These are phyloP conservation scores for Trichomonas tenax DNA, from an alignment of 208 protist genomes.

Conservation along the genomic window DNA sequence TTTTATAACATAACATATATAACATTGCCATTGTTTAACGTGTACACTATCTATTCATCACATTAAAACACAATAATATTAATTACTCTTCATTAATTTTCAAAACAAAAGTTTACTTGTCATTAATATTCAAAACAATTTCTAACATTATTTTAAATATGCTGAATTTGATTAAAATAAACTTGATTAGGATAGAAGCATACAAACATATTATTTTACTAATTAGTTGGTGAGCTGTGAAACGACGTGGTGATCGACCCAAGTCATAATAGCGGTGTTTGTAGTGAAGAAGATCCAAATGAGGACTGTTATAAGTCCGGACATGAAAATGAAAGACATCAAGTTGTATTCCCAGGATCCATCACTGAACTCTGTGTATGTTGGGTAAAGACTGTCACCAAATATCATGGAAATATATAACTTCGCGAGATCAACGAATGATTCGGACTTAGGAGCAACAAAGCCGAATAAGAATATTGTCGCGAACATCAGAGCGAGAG, in stretches of 20 bases:
- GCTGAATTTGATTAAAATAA: too few species aligned
- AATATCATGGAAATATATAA: neutral
- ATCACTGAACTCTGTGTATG: neutral
- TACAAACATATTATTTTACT: too few species aligned
- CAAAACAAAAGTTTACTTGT: too few species aligned
- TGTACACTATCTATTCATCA: too few species aligned
- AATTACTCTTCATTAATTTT: too few species aligned
- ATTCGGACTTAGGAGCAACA: neutral
- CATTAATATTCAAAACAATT: too few species aligned
- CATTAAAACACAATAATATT: too few species aligned
- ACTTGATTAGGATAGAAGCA: too few species aligned
- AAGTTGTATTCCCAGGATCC: neutral
- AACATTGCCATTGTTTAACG: too few species aligned
- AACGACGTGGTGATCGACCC: neutral
- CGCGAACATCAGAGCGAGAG: neutral
- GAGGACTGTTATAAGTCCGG: neutral
- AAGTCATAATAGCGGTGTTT: neutral
- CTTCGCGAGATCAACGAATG: neutral
- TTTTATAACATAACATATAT: too few species aligned
- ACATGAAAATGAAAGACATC: neutral
- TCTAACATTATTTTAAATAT: too few species aligned
- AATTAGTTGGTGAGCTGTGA: neutral
- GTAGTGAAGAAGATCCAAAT: slow-evolving; percentile 14
- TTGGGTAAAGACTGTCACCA: neutral
- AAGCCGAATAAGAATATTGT: neutral